phyloP scores from a whole-genome alignment of 2,329 filamentous ascomycete species.

The Xylaria hypoxylon region DNA sequence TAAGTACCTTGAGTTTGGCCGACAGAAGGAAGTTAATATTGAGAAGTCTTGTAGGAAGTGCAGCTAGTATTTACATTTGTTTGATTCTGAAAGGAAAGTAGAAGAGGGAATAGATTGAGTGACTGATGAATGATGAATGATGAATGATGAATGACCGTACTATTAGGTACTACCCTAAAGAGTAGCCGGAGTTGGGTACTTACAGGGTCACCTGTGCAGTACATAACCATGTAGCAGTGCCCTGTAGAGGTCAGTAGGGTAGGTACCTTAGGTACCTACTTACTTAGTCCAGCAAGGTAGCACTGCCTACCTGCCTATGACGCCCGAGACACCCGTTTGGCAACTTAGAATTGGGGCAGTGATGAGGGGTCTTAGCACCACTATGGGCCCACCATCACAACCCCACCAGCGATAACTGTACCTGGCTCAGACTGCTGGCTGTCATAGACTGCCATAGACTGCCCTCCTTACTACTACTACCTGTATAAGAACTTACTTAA shows the following conservation, averaged over 20 bases:
- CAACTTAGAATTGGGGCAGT: neutral
- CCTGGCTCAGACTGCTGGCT: no score
- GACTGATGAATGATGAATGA: neutral
- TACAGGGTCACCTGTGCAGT: slow-evolving; percentile 1
- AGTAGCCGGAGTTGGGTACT: slow-evolving; percentile 16
- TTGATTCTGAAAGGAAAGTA: slow-evolving; percentile 11
- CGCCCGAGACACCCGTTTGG: neutral
- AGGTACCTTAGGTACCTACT: no score
- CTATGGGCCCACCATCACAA: neutral
- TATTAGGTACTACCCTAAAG: neutral
- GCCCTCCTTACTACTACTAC: no score
- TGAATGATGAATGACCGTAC: slow-evolving; percentile 1
- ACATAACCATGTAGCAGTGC: no score
- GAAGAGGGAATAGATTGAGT: neutral
- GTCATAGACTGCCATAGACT: no score
- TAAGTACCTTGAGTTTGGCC: neutral
- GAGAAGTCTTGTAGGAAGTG: neutral
- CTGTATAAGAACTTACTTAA: no score
- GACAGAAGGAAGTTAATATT: no score
- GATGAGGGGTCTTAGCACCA: slow-evolving; percentile 7
- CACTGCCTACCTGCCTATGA: no score
- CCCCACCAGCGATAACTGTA: no score
- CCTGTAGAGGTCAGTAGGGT: neutral
- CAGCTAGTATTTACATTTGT: neutral
- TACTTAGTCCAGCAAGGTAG: no score